Conservation (phyloP, 2,329 filamentous ascomycete genomes). For the Trichoderma atrobrunneum region DNA sequence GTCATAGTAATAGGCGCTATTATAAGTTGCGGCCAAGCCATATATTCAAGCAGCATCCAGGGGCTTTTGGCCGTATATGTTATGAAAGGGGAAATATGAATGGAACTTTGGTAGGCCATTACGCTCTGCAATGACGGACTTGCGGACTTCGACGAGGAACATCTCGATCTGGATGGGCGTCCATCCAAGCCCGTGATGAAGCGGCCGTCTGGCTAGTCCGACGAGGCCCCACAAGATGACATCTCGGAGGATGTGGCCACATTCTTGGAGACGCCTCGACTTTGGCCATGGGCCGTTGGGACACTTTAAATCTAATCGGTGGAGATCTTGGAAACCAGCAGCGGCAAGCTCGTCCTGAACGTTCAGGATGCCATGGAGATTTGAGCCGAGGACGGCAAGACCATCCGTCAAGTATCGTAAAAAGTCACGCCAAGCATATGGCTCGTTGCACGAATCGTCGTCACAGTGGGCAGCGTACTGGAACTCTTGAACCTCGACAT, state of each 20-base stretch:
- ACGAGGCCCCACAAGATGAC: conserved; percentile 41
- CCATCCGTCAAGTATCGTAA: conserved; percentile 40
- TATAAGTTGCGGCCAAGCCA: not conserved
- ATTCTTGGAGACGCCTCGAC: conserved; percentile 41
- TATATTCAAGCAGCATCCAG: conserved; percentile 15
- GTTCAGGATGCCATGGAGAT: conserved; percentile 40
- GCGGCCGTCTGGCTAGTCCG: conserved; percentile 38
- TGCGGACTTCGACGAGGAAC: conserved; percentile 43
- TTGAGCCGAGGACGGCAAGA: conserved; percentile 40
- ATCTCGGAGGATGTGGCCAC: conserved; percentile 46
- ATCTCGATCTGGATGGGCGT: conserved; percentile 43
- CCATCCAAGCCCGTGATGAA: conserved; percentile 41
- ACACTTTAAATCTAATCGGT: conserved; percentile 43
- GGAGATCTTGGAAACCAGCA: conserved; percentile 43
- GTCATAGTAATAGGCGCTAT: not conserved
- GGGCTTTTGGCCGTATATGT: conserved; percentile 40
- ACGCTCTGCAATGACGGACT: conserved; percentile 34
- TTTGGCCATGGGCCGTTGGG: conserved; percentile 50
- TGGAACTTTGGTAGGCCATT: conserved; percentile 37
- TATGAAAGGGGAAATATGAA: conserved; percentile 41
- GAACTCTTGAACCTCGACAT: conserved; percentile 50
- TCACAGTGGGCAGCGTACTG: conserved; percentile 42
- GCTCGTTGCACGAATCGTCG: conserved; percentile 42
- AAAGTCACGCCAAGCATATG: conserved; percentile 49
- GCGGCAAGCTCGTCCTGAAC: conserved; percentile 36